Conservation (phyloP, 164 flowering plant genomes). For the Chloranthus sessilifolius region DNA sequence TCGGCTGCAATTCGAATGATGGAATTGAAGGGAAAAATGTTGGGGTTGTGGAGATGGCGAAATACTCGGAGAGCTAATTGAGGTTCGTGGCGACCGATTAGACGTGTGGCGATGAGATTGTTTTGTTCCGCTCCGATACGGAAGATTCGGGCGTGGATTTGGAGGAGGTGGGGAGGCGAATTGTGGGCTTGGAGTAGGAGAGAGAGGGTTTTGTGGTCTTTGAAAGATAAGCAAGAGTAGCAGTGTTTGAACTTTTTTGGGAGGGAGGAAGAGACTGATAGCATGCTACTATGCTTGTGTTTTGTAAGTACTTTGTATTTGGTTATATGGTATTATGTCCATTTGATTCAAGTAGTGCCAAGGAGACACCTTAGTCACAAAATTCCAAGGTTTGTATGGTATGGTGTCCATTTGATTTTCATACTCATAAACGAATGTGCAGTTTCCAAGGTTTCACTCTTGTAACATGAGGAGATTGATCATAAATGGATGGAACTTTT, state of each 20-base stretch:
- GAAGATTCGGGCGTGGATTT: conserved; percentile 52
- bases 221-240: not conserved
- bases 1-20: conserved; percentile 46
- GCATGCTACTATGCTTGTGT: too few relatives aligned
- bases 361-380: too few relatives aligned
- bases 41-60: conserved; percentile 35
- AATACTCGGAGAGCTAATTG: conserved; percentile 37
- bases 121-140: conserved; percentile 37
- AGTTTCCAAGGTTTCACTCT: too few relatives aligned
- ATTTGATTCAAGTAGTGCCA: too few relatives aligned
- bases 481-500: too few relatives aligned
- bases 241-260: conserved; percentile 2
- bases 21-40: conserved; percentile 60
- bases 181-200: conserved; percentile 39
- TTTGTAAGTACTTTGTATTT: too few relatives aligned
- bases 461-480: too few relatives aligned
- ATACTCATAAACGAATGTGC: too few relatives aligned
- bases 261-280: conserved; percentile 8
- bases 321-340: too few relatives aligned
- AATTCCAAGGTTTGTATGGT: too few relatives aligned
- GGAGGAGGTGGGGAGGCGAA: conserved; percentile 39
- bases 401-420: too few relatives aligned
- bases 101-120: conserved; percentile 53
- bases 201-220: conserved; percentile 19
- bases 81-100: conserved; percentile 54